These are phyloP conservation scores for Vickermania ingenoplastis DNA, from an alignment of 208 protist genomes.

Conservation along the genomic window DNA sequence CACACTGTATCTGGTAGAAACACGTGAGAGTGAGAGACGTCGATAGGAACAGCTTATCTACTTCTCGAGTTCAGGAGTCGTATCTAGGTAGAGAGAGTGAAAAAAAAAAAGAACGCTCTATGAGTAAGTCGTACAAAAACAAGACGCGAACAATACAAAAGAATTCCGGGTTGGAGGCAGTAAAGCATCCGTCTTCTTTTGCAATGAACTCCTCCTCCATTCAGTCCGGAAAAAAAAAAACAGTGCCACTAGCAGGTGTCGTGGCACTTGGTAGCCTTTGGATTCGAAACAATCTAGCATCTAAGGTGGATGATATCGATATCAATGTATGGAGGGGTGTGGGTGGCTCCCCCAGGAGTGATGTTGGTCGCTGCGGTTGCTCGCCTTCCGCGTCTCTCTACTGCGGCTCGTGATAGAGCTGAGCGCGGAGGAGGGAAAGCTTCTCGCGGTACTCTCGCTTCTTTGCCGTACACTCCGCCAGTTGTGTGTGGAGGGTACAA, in stretches of 20 bases:
- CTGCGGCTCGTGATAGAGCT: not conserved
- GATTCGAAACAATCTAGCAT: too few species aligned
- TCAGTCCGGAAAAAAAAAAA: too few species aligned
- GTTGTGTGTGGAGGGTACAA: not conserved
- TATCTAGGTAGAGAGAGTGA: not conserved
- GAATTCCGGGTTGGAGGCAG: not conserved
- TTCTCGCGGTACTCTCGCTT: not conserved
- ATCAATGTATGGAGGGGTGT: too few species aligned
- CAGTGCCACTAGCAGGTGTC: too few species aligned
- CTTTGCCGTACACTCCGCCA: not conserved
- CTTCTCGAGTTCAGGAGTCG: not conserved
- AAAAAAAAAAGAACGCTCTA: not conserved
- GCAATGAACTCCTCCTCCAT: not conserved
- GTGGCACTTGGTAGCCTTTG: too few species aligned
- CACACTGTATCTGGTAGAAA: not conserved
- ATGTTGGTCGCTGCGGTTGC: too few species aligned
- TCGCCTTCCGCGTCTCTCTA: not conserved
- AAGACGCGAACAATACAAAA: not conserved
- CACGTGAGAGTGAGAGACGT: not conserved
- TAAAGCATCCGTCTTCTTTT: not conserved
- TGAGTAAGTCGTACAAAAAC: not conserved
- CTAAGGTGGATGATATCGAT: too few species aligned
- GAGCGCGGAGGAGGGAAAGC: not conserved
- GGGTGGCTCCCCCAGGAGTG: too few species aligned
- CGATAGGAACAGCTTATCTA: not conserved